phyloP scores from a whole-genome alignment of 2,329 filamentous ascomycete species.

The Cladosporium phlei region DNA sequence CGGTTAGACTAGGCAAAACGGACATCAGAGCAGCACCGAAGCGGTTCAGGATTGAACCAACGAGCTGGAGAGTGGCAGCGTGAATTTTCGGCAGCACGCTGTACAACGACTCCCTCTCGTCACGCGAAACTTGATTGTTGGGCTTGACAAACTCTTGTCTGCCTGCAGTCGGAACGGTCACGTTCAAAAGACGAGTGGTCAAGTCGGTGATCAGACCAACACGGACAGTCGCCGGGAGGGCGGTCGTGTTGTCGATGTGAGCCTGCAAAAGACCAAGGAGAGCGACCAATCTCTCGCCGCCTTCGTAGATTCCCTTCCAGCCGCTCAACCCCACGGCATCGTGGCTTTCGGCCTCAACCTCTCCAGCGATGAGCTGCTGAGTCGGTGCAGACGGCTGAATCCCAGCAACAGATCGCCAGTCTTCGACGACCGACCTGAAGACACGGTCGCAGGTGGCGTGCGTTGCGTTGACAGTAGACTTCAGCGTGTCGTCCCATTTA shows the following conservation, averaged over 20 bases:
- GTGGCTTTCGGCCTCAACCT: slow-evolving; percentile 16
- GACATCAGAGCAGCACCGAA: slow-evolving; percentile 56
- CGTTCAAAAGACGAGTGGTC: slow-evolving; percentile 63
- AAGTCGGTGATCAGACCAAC: slow-evolving; percentile 65
- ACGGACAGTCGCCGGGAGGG: slow-evolving; percentile 61
- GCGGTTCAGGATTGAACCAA: slow-evolving; percentile 54
- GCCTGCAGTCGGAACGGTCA: slow-evolving; percentile 49
- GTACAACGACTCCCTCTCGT: slow-evolving; percentile 79
- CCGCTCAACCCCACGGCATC: slow-evolving; percentile 50
- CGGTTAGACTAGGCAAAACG: slow-evolving; percentile 60
- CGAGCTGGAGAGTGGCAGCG: slow-evolving; percentile 60
- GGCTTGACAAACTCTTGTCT: slow-evolving; percentile 51
- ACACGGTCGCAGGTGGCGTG: slow-evolving; percentile 71
- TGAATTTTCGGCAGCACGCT: slow-evolving; percentile 69
- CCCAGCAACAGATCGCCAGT: slow-evolving; percentile 66
- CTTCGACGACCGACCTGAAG: slow-evolving; percentile 73
- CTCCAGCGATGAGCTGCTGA: slow-evolving; percentile 16
- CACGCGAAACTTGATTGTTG: slow-evolving; percentile 68
- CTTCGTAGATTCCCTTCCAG: slow-evolving; percentile 73
- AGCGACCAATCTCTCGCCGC: slow-evolving; percentile 62
- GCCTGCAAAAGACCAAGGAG: slow-evolving; percentile 62
- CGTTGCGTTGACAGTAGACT: slow-evolving; percentile 56
- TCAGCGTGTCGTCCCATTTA: slow-evolving; percentile 70
- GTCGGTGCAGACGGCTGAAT: slow-evolving; percentile 22
- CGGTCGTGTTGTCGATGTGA: slow-evolving; percentile 61